phyloP scores from a whole-genome alignment of 1,284 basidiomycete genomes.

The Kalmanozyma brasiliensis region DNA sequence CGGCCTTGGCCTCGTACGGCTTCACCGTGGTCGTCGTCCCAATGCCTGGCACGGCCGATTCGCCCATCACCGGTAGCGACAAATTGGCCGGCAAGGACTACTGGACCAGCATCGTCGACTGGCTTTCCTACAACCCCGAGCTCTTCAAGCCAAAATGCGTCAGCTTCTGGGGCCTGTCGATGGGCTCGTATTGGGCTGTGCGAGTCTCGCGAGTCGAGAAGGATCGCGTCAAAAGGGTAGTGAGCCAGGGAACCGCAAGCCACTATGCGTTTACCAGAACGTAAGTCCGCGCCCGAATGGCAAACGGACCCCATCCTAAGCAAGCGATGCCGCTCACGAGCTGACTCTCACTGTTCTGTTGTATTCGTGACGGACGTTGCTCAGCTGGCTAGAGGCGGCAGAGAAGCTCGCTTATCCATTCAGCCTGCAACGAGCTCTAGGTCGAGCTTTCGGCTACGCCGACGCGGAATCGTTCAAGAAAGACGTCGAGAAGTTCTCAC shows the following conservation, averaged over 20 bases:
- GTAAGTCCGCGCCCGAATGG: constrained; percentile 33
- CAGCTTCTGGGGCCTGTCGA: constrained; percentile 45
- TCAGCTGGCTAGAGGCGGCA: constrained; percentile 45
- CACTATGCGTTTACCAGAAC: constrained; percentile 40
- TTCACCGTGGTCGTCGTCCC: constrained; percentile 19
- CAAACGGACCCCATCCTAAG: too few species aligned
- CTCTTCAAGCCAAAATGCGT: constrained; percentile 19
- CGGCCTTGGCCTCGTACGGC: constrained; percentile 15
- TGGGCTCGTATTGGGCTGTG: constrained; percentile 44
- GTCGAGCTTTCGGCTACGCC: constrained; percentile 31
- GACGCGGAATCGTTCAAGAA: constrained; percentile 31
- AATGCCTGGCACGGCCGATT: constrained; percentile 49
- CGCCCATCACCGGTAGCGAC: constrained; percentile 34
- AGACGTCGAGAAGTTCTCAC: constrained; percentile 33
- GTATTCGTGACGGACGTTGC: not conserved
- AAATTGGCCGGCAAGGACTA: constrained; percentile 13
- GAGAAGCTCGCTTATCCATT: constrained; percentile 39
- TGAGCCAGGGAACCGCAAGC: constrained; percentile 44
- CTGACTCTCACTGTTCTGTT: too few species aligned
- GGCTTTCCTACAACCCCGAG: constrained; percentile 22
- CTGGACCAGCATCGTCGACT: constrained; percentile 41
- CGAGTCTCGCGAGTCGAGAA: constrained; percentile 26
- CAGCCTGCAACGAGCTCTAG: constrained; percentile 37
- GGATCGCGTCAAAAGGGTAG: constrained; percentile 15
- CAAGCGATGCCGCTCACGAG: too few species aligned